A percentile compares a stretch with the other conserved stretches of the same genome.
These are phyloP conservation scores for Eremochloa ophiuroides DNA, from an alignment of 176 grass and related monocot genomes.

Conservation along the genomic window DNA sequence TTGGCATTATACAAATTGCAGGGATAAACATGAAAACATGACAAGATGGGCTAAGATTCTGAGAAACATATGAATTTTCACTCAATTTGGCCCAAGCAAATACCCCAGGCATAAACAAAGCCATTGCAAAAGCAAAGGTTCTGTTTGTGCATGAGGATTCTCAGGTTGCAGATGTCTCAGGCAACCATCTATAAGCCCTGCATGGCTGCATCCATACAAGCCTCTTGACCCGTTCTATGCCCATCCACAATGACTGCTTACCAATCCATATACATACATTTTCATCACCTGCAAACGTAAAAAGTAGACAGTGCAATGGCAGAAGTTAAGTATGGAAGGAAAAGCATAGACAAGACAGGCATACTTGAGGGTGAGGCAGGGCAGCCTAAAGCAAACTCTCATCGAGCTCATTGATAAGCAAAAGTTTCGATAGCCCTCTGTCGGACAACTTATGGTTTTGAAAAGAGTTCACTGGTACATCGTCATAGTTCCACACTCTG, in stretches of 20 bases:
- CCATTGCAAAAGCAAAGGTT: no score
- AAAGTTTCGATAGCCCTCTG: conserved; percentile 79
- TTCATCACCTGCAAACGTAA: conserved; percentile 68
- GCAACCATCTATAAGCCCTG: no score
- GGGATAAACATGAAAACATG: no score
- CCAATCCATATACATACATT: conserved; percentile 97
- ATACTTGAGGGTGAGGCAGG: conserved; percentile 93
- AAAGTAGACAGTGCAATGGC: conserved; percentile 7
- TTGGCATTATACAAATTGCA: no score
- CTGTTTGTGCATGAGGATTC: no score
- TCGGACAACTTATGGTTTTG: conserved; percentile 80
- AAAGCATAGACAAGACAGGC: conserved; percentile 4
- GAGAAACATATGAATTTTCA: no score
- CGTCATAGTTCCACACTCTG: conserved; percentile 94
- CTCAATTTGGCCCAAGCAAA: no score
- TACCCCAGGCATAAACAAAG: no score
- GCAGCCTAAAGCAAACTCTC: conserved; percentile 89
- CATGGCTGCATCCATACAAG: no score
- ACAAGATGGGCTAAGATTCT: no score
- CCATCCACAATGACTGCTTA: conserved; percentile 91
- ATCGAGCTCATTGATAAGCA: conserved; percentile 93
- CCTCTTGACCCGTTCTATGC: conserved; percentile 79
- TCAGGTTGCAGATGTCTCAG: no score
- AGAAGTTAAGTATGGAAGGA: conserved; percentile 6
- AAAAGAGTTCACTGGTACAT: conserved; percentile 78